Percentiles rank a stretch among this genome's conserved stretches.
Evolutionary conservation across 352 stramenopile species (phyloP).

Genomic region (Pythium myriotylum): DNA sequence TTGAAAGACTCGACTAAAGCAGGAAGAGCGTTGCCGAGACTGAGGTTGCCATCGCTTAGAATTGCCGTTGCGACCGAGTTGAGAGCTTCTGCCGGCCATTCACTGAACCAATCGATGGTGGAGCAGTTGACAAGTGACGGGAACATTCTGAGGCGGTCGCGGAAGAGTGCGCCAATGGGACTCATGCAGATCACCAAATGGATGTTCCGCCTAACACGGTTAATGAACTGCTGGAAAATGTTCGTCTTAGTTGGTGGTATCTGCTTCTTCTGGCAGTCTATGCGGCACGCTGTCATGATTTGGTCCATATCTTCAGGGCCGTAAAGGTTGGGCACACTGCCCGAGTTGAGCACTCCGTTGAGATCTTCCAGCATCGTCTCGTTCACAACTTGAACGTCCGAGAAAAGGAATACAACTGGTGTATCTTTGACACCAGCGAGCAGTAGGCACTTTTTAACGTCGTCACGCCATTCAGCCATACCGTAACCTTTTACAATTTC

Average conservation of each 20-base stretch:
- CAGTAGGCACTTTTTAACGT: constrained; percentile 91
- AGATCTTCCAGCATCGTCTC: constrained; percentile 96
- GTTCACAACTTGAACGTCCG: constrained; percentile 94
- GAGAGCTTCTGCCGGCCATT: constrained; percentile 84
- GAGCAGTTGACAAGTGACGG: constrained; percentile 88
- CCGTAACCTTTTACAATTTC: constrained; percentile 96
- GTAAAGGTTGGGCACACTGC: constrained; percentile 94
- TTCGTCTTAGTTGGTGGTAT: constrained; percentile 94
- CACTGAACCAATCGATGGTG: constrained; percentile 90
- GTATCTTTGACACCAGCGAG: constrained; percentile 91
- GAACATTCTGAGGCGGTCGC: constrained; percentile 86
- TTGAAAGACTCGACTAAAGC: constrained; percentile 86
- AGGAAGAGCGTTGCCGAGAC: constrained; percentile 51
- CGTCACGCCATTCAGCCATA: constrained; percentile 91
- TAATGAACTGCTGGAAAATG: constrained; percentile 94
- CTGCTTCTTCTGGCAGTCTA: constrained; percentile 92
- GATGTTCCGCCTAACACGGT: constrained; percentile 91
- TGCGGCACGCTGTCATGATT: constrained; percentile 88
- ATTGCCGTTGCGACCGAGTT: constrained; percentile 88
- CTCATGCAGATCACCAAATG: constrained; percentile 92
- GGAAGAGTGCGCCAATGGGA: constrained; percentile 76
- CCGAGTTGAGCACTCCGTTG: constrained; percentile 95
- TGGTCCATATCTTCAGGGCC: constrained; percentile 90
- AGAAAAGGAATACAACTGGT: constrained; percentile 93
- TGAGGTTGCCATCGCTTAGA: constrained; percentile 73